Conservation (phyloP, 2,329 filamentous ascomycete genomes). For the Penicillium brevicompactum region DNA sequence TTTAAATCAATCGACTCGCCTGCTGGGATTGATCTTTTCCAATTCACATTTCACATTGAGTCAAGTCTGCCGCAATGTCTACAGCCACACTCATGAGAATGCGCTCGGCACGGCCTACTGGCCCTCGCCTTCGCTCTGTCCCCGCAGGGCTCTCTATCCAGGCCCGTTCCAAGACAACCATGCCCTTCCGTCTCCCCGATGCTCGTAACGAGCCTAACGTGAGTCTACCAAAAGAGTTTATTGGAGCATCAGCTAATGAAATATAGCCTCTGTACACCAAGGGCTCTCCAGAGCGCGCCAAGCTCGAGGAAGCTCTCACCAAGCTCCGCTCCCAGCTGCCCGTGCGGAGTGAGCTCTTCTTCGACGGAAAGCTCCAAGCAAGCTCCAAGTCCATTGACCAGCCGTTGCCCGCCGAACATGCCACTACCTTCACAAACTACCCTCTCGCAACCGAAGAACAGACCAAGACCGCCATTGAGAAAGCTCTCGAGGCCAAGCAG, state of each 20-base stretch:
- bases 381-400: slow-evolving; percentile 29
- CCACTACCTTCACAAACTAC: slow-evolving; percentile 73
- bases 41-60: neutral
- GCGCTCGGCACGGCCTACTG: slow-evolving; percentile 16
- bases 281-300: slow-evolving; percentile 37
- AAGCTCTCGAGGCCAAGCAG: slow-evolving; percentile 77
- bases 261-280: slow-evolving; percentile 28
- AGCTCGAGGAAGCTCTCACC: slow-evolving; percentile 33
- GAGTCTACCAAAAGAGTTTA: slow-evolving; percentile 4
- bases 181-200: slow-evolving; percentile 34
- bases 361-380: slow-evolving; percentile 31
- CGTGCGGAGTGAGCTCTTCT: slow-evolving; percentile 32
- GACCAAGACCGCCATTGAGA: slow-evolving; percentile 75
- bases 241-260: neutral
- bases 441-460: slow-evolving; percentile 75
- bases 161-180: slow-evolving; percentile 27
- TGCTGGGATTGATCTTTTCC: neutral
- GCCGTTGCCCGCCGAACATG: slow-evolving; percentile 33
- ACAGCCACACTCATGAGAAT: slow-evolving; percentile 19
- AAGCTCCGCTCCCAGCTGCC: slow-evolving; percentile 37
- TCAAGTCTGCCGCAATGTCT: slow-evolving; percentile 16
- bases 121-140: slow-evolving; percentile 15
- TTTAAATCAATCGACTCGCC: slow-evolving; percentile 2
- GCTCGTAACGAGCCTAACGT: slow-evolving; percentile 41
- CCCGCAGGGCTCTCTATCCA: slow-evolving; percentile 14